Conservation (phyloP, 2,329 filamentous ascomycete genomes). For the Claviceps maximensis region DNA sequence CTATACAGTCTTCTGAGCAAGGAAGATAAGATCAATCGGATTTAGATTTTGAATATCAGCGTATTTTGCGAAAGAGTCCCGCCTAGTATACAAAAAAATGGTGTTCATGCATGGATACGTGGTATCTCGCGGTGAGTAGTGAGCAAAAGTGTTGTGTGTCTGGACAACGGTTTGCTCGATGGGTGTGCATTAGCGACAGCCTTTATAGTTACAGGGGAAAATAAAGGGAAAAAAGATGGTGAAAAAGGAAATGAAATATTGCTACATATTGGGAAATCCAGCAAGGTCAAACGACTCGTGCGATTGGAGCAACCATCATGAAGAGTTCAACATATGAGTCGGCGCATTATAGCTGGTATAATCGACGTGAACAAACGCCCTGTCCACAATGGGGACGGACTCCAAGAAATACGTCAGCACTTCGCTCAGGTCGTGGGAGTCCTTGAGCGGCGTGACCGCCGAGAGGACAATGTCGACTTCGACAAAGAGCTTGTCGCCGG, state of each 20-base stretch:
- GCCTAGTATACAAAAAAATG: no score
- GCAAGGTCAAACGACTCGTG: no score
- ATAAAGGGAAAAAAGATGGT: background rate
- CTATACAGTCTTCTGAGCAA: no score
- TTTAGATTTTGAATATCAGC: no score
- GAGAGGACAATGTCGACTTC: constrained; percentile 74
- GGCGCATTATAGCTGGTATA: constrained; percentile 50
- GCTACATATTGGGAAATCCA: no score
- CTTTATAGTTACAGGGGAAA: no score
- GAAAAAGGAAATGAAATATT: no score
- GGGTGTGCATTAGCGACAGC: no score
- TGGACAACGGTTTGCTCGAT: no score
- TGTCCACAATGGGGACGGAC: constrained; percentile 65
- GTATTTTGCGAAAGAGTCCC: background rate
- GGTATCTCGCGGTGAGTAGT: background rate
- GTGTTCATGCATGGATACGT: no score
- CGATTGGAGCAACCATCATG: constrained; percentile 1
- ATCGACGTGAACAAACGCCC: constrained; percentile 56
- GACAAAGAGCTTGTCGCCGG: constrained; percentile 73
- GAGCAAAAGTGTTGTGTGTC: background rate
- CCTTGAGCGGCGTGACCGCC: constrained; percentile 58
- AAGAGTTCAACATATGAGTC: constrained; percentile 37
- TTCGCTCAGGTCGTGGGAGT: constrained; percentile 69
- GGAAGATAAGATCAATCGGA: no score
- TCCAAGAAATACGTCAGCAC: constrained; percentile 74